Evolutionary conservation across 2,329 filamentous ascomycete species (phyloP), one percentile per base, ranked within the genome.

Genomic region (Trichophyton schoenleinii): DNA sequence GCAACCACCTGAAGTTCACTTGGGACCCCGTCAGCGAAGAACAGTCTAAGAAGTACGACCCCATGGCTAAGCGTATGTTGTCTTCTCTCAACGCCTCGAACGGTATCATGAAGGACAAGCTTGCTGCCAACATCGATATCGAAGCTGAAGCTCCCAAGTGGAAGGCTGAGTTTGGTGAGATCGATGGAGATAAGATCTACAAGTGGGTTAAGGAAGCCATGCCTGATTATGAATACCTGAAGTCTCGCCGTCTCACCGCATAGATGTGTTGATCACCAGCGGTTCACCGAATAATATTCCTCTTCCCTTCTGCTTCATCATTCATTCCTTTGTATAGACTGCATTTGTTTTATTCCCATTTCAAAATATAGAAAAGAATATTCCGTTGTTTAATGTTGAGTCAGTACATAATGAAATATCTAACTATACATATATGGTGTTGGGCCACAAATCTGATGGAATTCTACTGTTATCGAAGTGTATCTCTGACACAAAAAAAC

Each of bases 181-280:
- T 69, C 52, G 57, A 62, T 18, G 68, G 66, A 13, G 34, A 41
- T 15, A 41, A 66, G 20, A 52, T 74, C 49, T 66, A 69, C 61
- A 65, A 66, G 41, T 63, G 65, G 36, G 70, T 73, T n/a, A 15
- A 61, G 20, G 67, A 68, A 31, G 70, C 72, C 0, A 74, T 75
- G 73, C 66, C 68, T n/a, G 73, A 75, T 59, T 77, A 76, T 65
- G 70, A 73, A 62, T 76, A 70, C 62, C 60, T 77, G 49, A 70
- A 67, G 62, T 67, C 63, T 11, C 60, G 49, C 58, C 58, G 57
- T 18, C 41, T 62, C 8, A 25, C 49, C 34, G 38, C 57, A 25
- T 59, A 59, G 18, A 11, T 18, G 38, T 41, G 31, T 58, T 53
- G 49, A 53, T 53, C 49, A 34, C 49, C 15, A 53, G 49, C 49